Evolutionary conservation across 1,284 basidiomycete genomes (phyloP).

Genomic region (Malassezia sympodialis): DNA sequence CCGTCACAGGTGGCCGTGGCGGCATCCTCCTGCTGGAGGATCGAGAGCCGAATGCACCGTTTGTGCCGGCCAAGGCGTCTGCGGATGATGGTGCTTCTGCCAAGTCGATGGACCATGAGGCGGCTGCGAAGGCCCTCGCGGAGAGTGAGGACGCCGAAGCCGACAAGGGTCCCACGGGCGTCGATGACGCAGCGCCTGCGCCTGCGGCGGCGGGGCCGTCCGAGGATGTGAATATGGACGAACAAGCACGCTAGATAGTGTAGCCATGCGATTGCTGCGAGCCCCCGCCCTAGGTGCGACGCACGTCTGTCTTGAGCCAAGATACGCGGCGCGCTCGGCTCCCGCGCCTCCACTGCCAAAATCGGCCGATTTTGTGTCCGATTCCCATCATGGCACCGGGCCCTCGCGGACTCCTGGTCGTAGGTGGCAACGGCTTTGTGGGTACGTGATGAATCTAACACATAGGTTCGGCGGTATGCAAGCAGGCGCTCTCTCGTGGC

Average conservation of each 20-base stretch:
- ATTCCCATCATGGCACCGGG: background rate
- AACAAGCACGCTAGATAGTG: constrained; percentile 11
- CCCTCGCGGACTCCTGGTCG: constrained; percentile 52
- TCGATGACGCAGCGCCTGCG: constrained; percentile 6
- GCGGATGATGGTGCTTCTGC: background rate
- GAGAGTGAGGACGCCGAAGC: constrained; percentile 8
- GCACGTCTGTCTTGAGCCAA: no score
- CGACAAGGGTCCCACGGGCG: constrained; percentile 1
- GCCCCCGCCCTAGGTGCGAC: no score
- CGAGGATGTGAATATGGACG: constrained; percentile 32
- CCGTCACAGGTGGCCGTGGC: constrained; percentile 34
- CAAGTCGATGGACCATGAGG: constrained; percentile 3
- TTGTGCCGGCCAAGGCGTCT: constrained; percentile 16
- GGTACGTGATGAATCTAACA: constrained; percentile 53
- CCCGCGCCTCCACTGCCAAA: background rate
- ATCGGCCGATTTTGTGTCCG: background rate
- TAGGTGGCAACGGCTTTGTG: constrained; percentile 90
- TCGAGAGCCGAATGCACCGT: constrained; percentile 28
- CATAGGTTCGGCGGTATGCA: constrained; percentile 81
- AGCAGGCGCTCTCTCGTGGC: constrained; percentile 68
- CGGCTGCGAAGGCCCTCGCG: background rate
- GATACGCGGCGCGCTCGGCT: constrained; percentile 19
- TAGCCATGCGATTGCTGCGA: no score
- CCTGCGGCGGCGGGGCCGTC: constrained; percentile 19
- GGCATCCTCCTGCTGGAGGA: constrained; percentile 43